Evolutionary conservation across 2,329 filamentous ascomycete species (phyloP).

Genomic region (Rutstroemia sp.): DNA sequence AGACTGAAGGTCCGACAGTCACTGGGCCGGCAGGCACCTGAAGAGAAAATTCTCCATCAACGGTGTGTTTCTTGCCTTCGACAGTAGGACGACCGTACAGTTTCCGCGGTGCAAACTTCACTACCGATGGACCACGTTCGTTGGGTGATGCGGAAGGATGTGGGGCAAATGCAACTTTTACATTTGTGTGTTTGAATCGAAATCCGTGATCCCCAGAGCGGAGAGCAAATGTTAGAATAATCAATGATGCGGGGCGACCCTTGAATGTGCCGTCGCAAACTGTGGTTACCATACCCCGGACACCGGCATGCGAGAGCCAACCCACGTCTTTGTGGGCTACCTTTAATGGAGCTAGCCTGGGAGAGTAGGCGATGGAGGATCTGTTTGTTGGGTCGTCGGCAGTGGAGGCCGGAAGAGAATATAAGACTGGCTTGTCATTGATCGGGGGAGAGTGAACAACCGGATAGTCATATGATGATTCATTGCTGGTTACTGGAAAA

Average conservation of each 20-base stretch:
- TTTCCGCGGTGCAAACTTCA: constrained; percentile 15
- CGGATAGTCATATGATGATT: too few relatives aligned
- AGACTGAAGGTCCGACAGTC: constrained; percentile 9
- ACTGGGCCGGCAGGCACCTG: constrained; percentile 10
- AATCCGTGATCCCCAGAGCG: constrained; percentile 13
- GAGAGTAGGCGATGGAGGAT: neutral
- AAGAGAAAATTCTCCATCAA: constrained; percentile 11
- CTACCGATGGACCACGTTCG: neutral
- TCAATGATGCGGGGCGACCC: constrained; percentile 7
- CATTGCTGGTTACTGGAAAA: too few relatives aligned
- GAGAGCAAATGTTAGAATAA: constrained; percentile 26
- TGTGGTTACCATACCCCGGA: constrained; percentile 13
- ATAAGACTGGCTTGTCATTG: too few relatives aligned
- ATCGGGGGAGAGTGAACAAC: too few relatives aligned
- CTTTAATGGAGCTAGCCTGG: neutral
- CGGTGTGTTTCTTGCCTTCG: constrained; percentile 3
- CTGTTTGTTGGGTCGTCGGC: too few relatives aligned
- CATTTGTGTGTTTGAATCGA: constrained; percentile 14
- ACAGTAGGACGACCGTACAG: constrained; percentile 13
- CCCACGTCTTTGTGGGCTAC: constrained; percentile 44
- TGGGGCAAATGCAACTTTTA: constrained; percentile 13
- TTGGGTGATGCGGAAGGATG: neutral
- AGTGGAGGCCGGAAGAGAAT: too few relatives aligned
- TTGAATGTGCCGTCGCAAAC: constrained; percentile 14
- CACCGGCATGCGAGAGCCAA: constrained; percentile 29